Evolutionary conservation across 306 rosid species (phyloP).

Genomic region (Inga oerstediana): DNA sequence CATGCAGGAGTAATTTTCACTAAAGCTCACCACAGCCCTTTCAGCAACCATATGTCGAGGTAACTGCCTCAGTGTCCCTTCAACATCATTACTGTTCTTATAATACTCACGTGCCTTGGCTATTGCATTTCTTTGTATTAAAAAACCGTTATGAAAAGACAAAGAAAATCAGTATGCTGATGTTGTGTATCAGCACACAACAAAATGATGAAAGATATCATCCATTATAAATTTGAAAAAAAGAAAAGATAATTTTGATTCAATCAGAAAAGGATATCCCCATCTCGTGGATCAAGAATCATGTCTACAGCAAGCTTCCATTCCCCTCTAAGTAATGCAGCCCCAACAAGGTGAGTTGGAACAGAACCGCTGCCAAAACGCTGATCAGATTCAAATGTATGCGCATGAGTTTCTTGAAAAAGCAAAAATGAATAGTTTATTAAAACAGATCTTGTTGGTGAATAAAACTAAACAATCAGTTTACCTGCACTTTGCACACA

Average conservation of each 20-base stretch:
- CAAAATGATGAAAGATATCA: slow-evolving; percentile 29
- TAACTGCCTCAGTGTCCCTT: slow-evolving; percentile 86
- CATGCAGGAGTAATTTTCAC: slow-evolving; percentile 32
- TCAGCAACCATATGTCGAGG: slow-evolving; percentile 88
- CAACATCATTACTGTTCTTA: slow-evolving; percentile 71
- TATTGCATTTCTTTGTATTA: slow-evolving; percentile 65
- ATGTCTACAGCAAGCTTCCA: slow-evolving; percentile 76
- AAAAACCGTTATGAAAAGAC: slow-evolving; percentile 56
- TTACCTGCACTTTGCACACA: no score
- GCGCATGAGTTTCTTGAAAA: slow-evolving; percentile 30
- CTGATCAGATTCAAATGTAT: slow-evolving; percentile 48
- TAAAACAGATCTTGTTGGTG: neutral
- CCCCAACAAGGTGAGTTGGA: slow-evolving; percentile 86
- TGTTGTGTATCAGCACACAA: slow-evolving; percentile 29
- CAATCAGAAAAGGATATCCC: slow-evolving; percentile 85
- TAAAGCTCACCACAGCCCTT: slow-evolving; percentile 80
- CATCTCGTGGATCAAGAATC: slow-evolving; percentile 98
- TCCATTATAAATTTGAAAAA: slow-evolving; percentile 3
- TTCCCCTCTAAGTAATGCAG: slow-evolving; percentile 79
- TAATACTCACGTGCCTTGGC: slow-evolving; percentile 80
- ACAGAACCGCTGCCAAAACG: slow-evolving; percentile 98
- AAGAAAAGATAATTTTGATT: neutral
- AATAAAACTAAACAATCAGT: neutral
- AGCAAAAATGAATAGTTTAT: slow-evolving; percentile 9
- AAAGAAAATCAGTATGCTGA: slow-evolving; percentile 24